A percentile compares a stretch with the other conserved stretches of the same genome.
These are phyloP conservation scores for Nephelium lappaceum DNA, from an alignment of 345 rosid genomes.

Conservation along the genomic window DNA sequence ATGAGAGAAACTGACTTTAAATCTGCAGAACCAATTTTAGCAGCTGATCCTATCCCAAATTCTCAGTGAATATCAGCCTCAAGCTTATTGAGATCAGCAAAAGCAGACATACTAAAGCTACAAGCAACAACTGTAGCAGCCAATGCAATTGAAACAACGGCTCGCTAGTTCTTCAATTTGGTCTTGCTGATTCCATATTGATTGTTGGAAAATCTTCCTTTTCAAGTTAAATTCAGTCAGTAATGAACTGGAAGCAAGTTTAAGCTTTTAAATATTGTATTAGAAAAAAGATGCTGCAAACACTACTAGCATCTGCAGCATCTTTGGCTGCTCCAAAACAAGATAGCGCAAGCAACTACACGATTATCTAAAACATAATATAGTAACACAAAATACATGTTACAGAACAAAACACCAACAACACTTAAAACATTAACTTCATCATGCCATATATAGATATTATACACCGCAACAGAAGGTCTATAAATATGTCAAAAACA, in stretches of 20 bases:
- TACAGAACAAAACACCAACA: too few species aligned
- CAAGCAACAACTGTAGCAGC: conserved; percentile 62
- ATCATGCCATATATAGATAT: too few species aligned
- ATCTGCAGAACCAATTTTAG: conserved; percentile 88
- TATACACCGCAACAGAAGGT: too few species aligned
- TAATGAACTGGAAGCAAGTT: not conserved
- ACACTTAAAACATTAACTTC: too few species aligned
- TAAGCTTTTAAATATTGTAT: not conserved
- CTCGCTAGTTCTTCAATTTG: conserved; percentile 52
- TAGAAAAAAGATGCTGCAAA: too few species aligned
- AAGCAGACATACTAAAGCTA: conserved; percentile 53
- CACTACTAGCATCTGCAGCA: too few species aligned
- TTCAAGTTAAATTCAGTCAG: conserved; percentile 38
- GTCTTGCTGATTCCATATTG: conserved; percentile 20
- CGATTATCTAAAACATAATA: too few species aligned
- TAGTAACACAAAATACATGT: too few species aligned
- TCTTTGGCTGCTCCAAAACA: too few species aligned
- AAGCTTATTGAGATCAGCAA: conserved; percentile 81
- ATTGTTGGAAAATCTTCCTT: conserved; percentile 48
- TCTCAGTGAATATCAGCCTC: conserved; percentile 90
- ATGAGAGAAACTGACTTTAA: conserved; percentile 45
- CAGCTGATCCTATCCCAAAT: conserved; percentile 91
- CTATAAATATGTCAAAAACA: too few species aligned
- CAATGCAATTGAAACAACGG: conserved; percentile 60
- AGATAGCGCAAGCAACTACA: too few species aligned